These are phyloP conservation scores for Spathaspora girioi DNA, from an alignment of 805 yeast genomes.

Conservation along the genomic window DNA sequence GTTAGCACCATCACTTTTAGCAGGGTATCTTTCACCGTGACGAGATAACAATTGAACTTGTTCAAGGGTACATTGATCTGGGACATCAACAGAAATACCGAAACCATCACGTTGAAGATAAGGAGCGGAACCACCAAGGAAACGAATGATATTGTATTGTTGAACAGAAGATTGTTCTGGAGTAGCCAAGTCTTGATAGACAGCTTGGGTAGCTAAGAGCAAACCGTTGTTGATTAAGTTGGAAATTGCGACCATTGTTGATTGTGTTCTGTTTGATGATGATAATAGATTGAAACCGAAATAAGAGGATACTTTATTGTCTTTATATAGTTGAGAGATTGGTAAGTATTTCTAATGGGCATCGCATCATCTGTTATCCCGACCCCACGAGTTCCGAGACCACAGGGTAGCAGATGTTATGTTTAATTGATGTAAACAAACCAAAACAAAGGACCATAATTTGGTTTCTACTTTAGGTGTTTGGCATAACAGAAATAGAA, in stretches of 20 bases:
- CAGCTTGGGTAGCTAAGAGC: conserved; percentile 24
- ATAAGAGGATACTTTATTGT: not conserved
- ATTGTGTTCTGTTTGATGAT: conserved; percentile 1
- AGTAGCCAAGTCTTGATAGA: conserved; percentile 28
- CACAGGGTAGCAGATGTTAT: not conserved
- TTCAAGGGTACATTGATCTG: conserved; percentile 51
- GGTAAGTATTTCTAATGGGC: not conserved
- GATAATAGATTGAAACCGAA: not conserved
- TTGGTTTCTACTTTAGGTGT: not conserved
- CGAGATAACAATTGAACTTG: conserved; percentile 72
- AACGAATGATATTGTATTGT: conserved; percentile 47
- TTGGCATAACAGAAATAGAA: not conserved
- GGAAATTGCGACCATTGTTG: conserved; percentile 29
- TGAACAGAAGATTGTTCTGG: conserved; percentile 40
- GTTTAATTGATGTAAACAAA: not conserved
- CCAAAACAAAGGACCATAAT: not conserved
- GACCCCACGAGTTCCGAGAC: not conserved
- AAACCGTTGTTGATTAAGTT: conserved; percentile 28
- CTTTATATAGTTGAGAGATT: not conserved
- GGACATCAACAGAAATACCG: conserved; percentile 48
- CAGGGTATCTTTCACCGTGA: conserved; percentile 72
- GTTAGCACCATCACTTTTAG: conserved; percentile 23
- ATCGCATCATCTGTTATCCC: not conserved
- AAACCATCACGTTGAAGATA: conserved; percentile 48
- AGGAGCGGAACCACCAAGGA: conserved; percentile 57